phyloP scores from a whole-genome alignment of 2,329 filamentous ascomycete species.

The Rutstroemia sp. region DNA sequence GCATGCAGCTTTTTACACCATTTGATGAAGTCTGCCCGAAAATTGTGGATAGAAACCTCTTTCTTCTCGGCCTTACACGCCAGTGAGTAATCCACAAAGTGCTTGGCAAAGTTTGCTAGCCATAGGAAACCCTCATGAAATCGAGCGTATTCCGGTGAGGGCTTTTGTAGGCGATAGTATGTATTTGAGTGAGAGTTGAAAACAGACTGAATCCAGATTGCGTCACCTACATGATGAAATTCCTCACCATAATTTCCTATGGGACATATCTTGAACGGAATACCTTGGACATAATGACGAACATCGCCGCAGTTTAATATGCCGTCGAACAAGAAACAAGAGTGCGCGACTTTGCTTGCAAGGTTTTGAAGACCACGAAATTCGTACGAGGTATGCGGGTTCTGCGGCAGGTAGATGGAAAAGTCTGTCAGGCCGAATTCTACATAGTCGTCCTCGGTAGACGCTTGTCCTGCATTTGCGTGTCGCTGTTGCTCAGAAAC shows the following conservation, averaged over 20 bases:
- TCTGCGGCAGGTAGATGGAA: constrained; percentile 42
- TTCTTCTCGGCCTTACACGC: constrained; percentile 10
- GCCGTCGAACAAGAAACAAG: constrained; percentile 52
- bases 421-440: constrained; percentile 53
- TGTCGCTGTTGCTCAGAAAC: not conserved
- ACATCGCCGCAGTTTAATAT: constrained; percentile 39
- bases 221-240: constrained; percentile 39
- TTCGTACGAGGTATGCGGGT: constrained; percentile 35
- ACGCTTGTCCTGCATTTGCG: not conserved
- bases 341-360: constrained; percentile 32
- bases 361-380: constrained; percentile 50
- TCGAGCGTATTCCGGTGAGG: constrained; percentile 51
- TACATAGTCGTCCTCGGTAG: constrained; percentile 11
- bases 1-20: constrained; percentile 48
- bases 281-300: constrained; percentile 42
- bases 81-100: constrained; percentile 56
- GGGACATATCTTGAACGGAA: constrained; percentile 51
- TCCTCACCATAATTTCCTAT: constrained; percentile 58
- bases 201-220: constrained; percentile 58
- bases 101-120: constrained; percentile 64
- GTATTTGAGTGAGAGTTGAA: constrained; percentile 37
- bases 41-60: constrained; percentile 46
- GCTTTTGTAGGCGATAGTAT: constrained; percentile 56
- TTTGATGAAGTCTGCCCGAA: constrained; percentile 46
- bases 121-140: constrained; percentile 61